These are phyloP conservation scores for Juglanconis oblonga DNA, from an alignment of 2,329 filamentous ascomycete species.

Conservation along the genomic window DNA sequence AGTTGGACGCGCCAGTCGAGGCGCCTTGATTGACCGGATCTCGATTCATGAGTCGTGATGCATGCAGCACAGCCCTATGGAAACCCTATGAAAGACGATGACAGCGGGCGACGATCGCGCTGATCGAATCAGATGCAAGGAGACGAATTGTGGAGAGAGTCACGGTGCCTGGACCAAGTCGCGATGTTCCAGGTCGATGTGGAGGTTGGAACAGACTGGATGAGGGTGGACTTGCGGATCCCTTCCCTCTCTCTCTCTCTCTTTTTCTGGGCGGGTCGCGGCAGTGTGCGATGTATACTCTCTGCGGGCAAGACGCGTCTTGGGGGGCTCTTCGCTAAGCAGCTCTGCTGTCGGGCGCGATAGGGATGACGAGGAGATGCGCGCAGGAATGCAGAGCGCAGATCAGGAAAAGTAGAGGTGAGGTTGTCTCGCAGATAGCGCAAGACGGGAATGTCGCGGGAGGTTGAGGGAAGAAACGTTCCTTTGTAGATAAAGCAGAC, in stretches of 20 bases:
- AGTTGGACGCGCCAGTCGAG: slow-evolving; percentile 22
- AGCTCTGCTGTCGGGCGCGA: slow-evolving; percentile 2
- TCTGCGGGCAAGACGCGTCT: slow-evolving; percentile 10
- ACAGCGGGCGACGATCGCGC: slow-evolving; percentile 28
- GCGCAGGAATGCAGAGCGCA: slow-evolving; percentile 6
- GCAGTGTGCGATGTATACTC: not conserved
- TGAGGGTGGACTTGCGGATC: not conserved
- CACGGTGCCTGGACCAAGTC: slow-evolving; percentile 13
- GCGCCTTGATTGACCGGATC: slow-evolving; percentile 24
- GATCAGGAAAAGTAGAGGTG: not conserved
- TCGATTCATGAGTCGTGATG: slow-evolving; percentile 32
- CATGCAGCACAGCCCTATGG: slow-evolving; percentile 27
- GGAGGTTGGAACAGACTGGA: not conserved
- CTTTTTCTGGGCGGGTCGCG: not conserved
- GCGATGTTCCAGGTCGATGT: slow-evolving; percentile 5
- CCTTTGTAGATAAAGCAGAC: not conserved
- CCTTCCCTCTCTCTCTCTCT: not conserved
- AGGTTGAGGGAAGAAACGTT: not conserved
- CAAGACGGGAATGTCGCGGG: not conserved
- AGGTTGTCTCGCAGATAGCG: slow-evolving; percentile 1
- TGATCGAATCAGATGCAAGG: slow-evolving; percentile 25
- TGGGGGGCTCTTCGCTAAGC: not conserved
- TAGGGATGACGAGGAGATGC: slow-evolving; percentile 7
- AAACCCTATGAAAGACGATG: slow-evolving; percentile 18
- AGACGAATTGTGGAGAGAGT: slow-evolving; percentile 24